Percentiles rank a stretch among this genome's conserved stretches.
Conservation (phyloP, 2,329 filamentous ascomycete genomes). For the Fusarium sacchari region DNA sequence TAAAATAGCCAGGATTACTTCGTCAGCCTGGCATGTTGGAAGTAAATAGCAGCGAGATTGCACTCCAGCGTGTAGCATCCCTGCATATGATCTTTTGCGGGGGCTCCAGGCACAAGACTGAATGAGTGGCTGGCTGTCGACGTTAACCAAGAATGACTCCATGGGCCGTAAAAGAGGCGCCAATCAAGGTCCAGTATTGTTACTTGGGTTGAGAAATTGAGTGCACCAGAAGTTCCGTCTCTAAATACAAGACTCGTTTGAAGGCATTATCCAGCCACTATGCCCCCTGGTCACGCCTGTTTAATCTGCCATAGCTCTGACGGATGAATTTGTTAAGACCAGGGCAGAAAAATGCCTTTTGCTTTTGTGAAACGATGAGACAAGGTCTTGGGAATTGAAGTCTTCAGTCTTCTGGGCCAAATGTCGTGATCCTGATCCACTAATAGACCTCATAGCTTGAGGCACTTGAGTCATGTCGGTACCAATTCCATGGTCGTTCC, state of each 20-base stretch:
- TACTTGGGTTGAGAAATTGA: not conserved
- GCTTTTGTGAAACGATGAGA: not conserved
- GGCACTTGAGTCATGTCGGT: slow-evolving; percentile 6
- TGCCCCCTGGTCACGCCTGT: not conserved
- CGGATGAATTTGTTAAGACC: not conserved
- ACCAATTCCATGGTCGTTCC: slow-evolving; percentile 15
- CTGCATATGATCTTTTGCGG: not conserved
- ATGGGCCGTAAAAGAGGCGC: not conserved
- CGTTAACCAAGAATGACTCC: not conserved
- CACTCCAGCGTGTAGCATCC: not conserved
- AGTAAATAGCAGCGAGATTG: slow-evolving; percentile 2
- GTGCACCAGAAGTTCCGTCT: not conserved
- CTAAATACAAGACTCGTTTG: not conserved
- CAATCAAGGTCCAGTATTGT: not conserved
- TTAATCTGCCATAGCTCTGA: not conserved
- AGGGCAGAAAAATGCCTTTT: not conserved
- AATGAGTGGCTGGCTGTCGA: not conserved
- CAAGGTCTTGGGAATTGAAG: not conserved
- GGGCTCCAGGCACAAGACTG: not conserved
- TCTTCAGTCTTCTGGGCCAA: not conserved
- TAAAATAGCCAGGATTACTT: not conserved
- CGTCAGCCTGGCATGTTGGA: not conserved
- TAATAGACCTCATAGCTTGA: not conserved
- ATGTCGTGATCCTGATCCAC: slow-evolving; percentile 15
- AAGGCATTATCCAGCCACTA: not conserved